Evolutionary conservation across 805 yeast species (phyloP).

Genomic region (Teunomyces pallodes): DNA sequence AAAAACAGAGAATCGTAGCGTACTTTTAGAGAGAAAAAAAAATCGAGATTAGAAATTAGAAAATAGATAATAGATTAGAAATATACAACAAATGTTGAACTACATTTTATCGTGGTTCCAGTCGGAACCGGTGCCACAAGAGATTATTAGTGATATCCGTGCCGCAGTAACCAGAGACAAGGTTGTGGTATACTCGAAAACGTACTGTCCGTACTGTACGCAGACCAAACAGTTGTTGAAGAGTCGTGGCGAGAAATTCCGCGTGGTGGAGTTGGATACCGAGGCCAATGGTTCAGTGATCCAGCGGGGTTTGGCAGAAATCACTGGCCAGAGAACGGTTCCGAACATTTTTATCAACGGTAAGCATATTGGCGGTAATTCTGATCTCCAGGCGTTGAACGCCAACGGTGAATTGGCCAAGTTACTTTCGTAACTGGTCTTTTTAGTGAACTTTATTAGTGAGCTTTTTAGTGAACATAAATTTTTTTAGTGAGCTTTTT

Average conservation of each 20-base stretch:
- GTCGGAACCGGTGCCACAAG: constrained; percentile 12
- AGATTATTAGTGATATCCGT: constrained; percentile 9
- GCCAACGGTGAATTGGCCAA: constrained; percentile 20
- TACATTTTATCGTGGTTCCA: constrained; percentile 9
- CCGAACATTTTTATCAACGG: constrained; percentile 37
- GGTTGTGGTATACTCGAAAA: constrained; percentile 27
- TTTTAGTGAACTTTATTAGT: neutral
- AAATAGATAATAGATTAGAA: neutral
- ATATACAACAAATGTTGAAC: constrained; percentile 6
- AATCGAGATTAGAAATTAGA: too few relatives aligned
- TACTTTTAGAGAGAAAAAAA: neutral
- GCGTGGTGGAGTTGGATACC: constrained; percentile 29
- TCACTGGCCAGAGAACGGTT: constrained; percentile 36
- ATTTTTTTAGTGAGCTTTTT: too few relatives aligned
- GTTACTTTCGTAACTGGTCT: neutral
- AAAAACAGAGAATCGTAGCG: constrained; percentile 6
- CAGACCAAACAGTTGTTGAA: constrained; percentile 37
- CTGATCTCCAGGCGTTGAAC: constrained; percentile 30
- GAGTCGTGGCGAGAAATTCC: constrained; percentile 16
- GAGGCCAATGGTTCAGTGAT: constrained; percentile 23
- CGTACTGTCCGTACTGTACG: constrained; percentile 45
- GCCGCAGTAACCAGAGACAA: constrained; percentile 10
- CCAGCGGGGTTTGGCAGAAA: constrained; percentile 29
- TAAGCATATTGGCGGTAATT: constrained; percentile 39
- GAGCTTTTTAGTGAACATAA: too few relatives aligned